These are phyloP conservation scores for Exophiala oligosperma DNA, from an alignment of 2,329 filamentous ascomycete genomes.

Conservation along the genomic window DNA sequence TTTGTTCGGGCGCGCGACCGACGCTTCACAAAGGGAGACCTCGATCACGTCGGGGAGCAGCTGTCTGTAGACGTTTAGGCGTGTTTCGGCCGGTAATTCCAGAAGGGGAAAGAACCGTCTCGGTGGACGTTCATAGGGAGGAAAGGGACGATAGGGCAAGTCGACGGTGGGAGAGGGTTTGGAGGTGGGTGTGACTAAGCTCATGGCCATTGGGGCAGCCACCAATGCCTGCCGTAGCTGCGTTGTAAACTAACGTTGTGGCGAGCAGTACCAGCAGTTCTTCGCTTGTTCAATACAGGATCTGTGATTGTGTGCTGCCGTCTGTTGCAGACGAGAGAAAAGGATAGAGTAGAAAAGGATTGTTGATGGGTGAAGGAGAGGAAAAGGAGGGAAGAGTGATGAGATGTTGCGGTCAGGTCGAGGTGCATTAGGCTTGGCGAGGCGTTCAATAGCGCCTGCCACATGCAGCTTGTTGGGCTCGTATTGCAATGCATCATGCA, in stretches of 20 bases:
- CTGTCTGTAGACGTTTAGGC: conserved; percentile 21
- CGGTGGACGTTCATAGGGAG: not conserved
- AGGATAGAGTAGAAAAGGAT: too few relatives aligned
- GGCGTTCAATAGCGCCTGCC: not conserved
- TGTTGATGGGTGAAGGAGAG: not conserved
- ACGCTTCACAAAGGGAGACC: conserved; percentile 15
- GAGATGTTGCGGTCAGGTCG: not conserved
- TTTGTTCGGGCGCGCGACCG: not conserved
- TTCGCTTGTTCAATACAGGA: too few relatives aligned
- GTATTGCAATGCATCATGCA: not conserved
- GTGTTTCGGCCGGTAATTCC: conserved; percentile 14
- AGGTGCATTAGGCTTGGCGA: not conserved
- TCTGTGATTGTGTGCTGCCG: too few relatives aligned
- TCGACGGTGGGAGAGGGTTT: too few relatives aligned
- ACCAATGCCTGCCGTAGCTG: too few relatives aligned
- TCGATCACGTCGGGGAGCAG: conserved; percentile 17
- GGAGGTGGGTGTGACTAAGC: too few relatives aligned
- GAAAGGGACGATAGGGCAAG: too few relatives aligned
- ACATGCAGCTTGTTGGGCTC: not conserved
- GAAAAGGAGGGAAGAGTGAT: not conserved
- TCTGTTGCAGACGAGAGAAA: too few relatives aligned
- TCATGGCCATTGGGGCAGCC: too few relatives aligned
- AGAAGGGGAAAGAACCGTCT: conserved; percentile 13
- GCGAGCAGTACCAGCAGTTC: too few relatives aligned
- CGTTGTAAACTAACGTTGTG: too few relatives aligned